phyloP scores from a whole-genome alignment of 148 eudicot genomes.

The Persicaria tinctoria region DNA sequence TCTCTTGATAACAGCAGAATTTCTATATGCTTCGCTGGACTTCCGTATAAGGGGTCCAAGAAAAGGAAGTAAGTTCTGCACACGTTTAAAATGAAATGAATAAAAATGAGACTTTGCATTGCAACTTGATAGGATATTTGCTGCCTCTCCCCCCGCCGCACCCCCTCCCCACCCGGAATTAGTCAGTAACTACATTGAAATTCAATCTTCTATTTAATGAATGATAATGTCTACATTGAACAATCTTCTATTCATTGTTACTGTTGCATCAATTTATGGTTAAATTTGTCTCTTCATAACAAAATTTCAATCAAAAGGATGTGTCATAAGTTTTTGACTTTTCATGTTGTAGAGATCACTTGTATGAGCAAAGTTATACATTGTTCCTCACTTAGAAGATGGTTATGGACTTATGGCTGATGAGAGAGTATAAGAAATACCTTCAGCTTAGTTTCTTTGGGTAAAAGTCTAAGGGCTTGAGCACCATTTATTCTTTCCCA shows the following conservation, averaged over 20 bases:
- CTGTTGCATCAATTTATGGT: too few species aligned
- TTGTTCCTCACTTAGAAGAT: neutral
- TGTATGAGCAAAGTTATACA: neutral
- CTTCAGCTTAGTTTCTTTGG: conserved; percentile 90
- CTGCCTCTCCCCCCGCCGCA: too few species aligned
- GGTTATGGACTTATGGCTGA: neutral
- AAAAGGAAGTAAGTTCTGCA: conserved; percentile 83
- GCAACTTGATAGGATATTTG: neutral
- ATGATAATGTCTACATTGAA: too few species aligned
- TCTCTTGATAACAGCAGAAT: conserved; percentile 78
- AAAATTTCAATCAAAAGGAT: too few species aligned
- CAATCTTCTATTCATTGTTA: too few species aligned
- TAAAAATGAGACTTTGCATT: neutral
- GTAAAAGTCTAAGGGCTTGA: conserved; percentile 84
- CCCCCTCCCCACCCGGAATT: too few species aligned
- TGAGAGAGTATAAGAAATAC: conserved; percentile 23
- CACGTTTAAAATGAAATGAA: conserved; percentile 3
- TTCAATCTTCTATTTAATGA: too few species aligned
- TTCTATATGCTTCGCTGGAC: conserved; percentile 86
- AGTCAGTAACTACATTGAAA: too few species aligned
- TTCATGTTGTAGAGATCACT: too few species aligned
- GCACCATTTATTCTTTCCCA: conserved; percentile 97
- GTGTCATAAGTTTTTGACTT: too few species aligned
- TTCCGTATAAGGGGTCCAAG: conserved; percentile 90
- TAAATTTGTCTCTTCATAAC: too few species aligned